Conservation (phyloP, 2,329 filamentous ascomycete species). For the Fusarium luffae region DNA sequence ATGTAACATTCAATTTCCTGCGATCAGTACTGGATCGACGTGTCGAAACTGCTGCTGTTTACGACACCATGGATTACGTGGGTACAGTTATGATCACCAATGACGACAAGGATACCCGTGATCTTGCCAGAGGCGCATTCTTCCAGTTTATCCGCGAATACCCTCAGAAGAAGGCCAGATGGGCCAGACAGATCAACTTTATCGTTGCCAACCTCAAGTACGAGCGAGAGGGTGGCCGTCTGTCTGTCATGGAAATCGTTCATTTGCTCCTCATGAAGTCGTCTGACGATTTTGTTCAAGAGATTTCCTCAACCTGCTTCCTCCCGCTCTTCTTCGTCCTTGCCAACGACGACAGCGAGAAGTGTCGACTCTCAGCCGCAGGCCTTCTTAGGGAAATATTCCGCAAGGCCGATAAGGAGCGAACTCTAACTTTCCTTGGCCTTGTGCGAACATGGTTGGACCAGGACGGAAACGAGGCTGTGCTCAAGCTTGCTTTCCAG, state of each 20-base stretch:
- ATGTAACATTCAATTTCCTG: slow-evolving; percentile 94
- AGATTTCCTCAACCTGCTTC: slow-evolving; percentile 84
- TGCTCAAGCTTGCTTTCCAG: slow-evolving; percentile 80
- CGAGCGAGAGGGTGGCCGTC: slow-evolving; percentile 84
- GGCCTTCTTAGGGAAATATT: slow-evolving; percentile 85
- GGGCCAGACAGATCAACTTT: slow-evolving; percentile 89
- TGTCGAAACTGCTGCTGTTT: slow-evolving; percentile 86
- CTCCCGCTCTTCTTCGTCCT: slow-evolving; percentile 86
- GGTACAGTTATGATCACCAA: slow-evolving; percentile 96
- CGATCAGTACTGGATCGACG: slow-evolving; percentile 87
- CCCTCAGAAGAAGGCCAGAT: slow-evolving; percentile 88
- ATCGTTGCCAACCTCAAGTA: slow-evolving; percentile 92
- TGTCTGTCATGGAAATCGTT: slow-evolving; percentile 93
- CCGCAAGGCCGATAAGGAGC: slow-evolving; percentile 78
- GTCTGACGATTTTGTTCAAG: slow-evolving; percentile 82
- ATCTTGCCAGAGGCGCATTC: slow-evolving; percentile 88
- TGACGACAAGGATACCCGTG: slow-evolving; percentile 86
- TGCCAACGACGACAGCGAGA: slow-evolving; percentile 87
- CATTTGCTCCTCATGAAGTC: slow-evolving; percentile 89
- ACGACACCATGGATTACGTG: slow-evolving; percentile 90
- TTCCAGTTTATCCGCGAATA: slow-evolving; percentile 96
- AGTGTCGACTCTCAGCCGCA: slow-evolving; percentile 85
- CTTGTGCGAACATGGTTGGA: slow-evolving; percentile 81
- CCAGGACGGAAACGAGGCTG: slow-evolving; percentile 76
- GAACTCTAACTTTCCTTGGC: slow-evolving; percentile 74